Evolutionary conservation across 345 rosid genomes (phyloP).

Genomic region (Draba incana): DNA sequence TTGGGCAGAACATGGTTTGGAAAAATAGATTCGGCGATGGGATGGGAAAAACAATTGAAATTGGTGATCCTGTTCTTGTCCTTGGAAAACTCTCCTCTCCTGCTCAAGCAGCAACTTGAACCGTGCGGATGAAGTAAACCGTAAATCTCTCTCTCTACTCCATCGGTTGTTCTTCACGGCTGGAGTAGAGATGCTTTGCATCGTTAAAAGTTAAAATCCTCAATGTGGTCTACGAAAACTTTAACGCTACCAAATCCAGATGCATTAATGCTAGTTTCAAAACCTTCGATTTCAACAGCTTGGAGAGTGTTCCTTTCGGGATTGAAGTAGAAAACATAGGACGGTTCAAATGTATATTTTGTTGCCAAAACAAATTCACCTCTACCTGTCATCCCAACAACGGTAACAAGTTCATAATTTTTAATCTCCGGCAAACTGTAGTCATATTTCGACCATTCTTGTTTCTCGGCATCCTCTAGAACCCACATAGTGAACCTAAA

Average conservation of each 20-base stretch:
- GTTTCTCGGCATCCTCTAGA: no score
- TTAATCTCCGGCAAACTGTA: not conserved
- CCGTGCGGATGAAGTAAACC: no score
- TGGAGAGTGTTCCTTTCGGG: not conserved
- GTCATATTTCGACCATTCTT: no score
- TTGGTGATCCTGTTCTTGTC: slow-evolving; percentile 71
- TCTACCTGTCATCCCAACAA: not conserved
- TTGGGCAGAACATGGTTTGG: slow-evolving; percentile 84
- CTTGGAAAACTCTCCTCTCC: slow-evolving; percentile 56
- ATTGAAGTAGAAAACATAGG: not conserved
- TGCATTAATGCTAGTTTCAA: no score
- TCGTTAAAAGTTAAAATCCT: not conserved
- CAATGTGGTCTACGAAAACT: not conserved
- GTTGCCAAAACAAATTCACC: not conserved
- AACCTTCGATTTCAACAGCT: not conserved
- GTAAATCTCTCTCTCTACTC: slow-evolving; percentile 1
- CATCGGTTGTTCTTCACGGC: no score
- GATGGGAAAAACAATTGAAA: slow-evolving; percentile 52
- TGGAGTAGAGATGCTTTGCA: not conserved
- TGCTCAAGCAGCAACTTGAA: slow-evolving; percentile 77
- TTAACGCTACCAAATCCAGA: not conserved
- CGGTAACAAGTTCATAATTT: not conserved
- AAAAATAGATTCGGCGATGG: slow-evolving; percentile 46
- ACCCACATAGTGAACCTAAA: no score
- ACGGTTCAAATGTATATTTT: no score